Conservation (phyloP, 441 rosid genomes). For the Brassica balearica region DNA sequence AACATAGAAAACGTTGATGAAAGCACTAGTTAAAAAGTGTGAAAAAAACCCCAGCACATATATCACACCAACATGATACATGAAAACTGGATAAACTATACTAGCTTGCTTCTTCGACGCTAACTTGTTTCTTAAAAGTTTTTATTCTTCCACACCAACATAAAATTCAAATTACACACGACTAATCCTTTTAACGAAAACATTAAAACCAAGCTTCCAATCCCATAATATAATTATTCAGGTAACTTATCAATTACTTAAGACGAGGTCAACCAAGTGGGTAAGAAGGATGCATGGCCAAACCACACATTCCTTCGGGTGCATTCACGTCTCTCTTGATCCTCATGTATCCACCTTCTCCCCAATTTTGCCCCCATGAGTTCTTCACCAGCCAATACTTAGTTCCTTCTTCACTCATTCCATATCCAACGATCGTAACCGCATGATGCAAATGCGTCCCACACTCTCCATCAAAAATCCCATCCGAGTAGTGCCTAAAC, state of each 20-base stretch:
- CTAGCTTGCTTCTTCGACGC: not conserved
- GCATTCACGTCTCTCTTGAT: constrained; percentile 48
- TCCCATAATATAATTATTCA: not conserved
- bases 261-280: constrained; percentile 40
- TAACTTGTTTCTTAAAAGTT: not conserved
- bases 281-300: constrained; percentile 50
- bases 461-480: constrained; percentile 46
- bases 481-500: constrained; percentile 46
- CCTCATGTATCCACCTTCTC: constrained; percentile 53
- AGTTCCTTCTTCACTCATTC: constrained; percentile 45
- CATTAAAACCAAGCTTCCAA: not conserved
- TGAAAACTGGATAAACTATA: not conserved
- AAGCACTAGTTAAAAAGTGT: not conserved
- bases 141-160: not conserved
- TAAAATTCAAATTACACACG: not conserved
- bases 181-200: not conserved
- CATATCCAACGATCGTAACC: constrained; percentile 51
- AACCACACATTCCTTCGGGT: constrained; percentile 51
- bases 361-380: constrained; percentile 55
- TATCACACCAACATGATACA: not conserved
- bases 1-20: not conserved
- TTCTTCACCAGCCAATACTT: constrained; percentile 56
- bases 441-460: constrained; percentile 48
- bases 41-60: not conserved
- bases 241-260: not conserved